These are phyloP conservation scores for Hypoxylon sp. DNA, from an alignment of 2,329 filamentous ascomycete species.

Conservation along the genomic window DNA sequence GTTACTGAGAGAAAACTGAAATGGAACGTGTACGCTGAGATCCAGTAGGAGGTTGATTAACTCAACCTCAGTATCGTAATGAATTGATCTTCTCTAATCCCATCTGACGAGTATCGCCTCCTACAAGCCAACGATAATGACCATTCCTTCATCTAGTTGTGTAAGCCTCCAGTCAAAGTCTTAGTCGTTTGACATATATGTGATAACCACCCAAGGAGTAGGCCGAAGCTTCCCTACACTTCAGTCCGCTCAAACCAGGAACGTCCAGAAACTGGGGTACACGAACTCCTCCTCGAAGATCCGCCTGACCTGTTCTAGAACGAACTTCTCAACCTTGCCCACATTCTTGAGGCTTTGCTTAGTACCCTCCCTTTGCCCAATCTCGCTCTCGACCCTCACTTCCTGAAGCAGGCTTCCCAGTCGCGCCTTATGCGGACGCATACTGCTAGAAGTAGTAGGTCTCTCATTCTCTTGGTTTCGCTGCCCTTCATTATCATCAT, in stretches of 20 bases:
- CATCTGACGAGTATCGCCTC: not conserved
- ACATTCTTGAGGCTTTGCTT: slow-evolving; percentile 99
- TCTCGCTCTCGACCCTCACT: slow-evolving; percentile 97
- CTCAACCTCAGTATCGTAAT: not conserved
- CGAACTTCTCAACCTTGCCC: slow-evolving; percentile 97
- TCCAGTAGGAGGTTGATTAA: not conserved
- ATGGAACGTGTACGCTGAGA: not conserved
- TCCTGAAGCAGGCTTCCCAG: slow-evolving; percentile 88
- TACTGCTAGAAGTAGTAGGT: slow-evolving; percentile 30
- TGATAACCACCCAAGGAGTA: no score
- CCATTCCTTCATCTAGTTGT: not conserved
- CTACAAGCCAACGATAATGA: not conserved
- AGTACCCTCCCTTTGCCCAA: slow-evolving; percentile 89
- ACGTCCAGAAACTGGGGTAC: slow-evolving; percentile 98
- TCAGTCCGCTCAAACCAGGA: slow-evolving; percentile 75
- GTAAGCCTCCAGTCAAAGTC: not conserved
- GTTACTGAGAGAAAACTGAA: not conserved
- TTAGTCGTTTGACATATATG: not conserved
- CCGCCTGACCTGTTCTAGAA: slow-evolving; percentile 93
- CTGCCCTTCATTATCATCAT: slow-evolving; percentile 35
- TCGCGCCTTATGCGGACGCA: slow-evolving; percentile 51
- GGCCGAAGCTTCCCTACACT: not conserved
- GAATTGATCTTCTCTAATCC: not conserved
- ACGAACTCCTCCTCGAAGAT: slow-evolving; percentile 99
- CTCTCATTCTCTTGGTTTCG: slow-evolving; percentile 43